Base-by-base conservation (phyloP, 257 asterid species). In the Capsicum chinense region DNA sequence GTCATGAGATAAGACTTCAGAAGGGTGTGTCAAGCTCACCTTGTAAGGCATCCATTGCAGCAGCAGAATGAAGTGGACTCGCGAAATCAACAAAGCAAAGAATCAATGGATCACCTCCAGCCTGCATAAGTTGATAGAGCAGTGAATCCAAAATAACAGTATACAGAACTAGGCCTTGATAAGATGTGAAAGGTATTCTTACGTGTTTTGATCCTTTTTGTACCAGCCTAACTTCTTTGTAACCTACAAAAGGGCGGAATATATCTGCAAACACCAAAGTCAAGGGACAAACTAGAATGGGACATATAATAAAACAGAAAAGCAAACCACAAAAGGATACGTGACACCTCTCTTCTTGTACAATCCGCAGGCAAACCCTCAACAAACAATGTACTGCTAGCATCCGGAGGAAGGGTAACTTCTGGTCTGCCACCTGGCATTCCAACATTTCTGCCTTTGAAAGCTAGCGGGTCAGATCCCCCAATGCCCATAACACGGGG, bases 181-280 rank as follows among this genome's bases (percentile, higher is more conserved):
- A 17, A 54, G 56, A 76, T 6, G 47, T 33, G 58, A 52, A 74
- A 74, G 47, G 80, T 12, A 85, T 68, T 42, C 95, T 89, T 90
- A 95, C 98, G 44, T 85, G 93, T 89, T 95, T 91, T 15, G 98
- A 89, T 67, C 90, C 98, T 83, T 91, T 93, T 21, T 93, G 90
- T 64, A 93, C 95, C 79, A 93, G 92, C 87, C 97, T 91, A 76
- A 92, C 94, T 91, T 92, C 98, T 85, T 88, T 91, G 85, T 92
- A 95, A 84, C 98, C 98, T 44, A 93, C 94, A 62, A 95, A 95
- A n/a, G 97, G 97, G 81, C 98, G 98, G 82, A 95, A 95, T 70
- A 95, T 91, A 88, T 94, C 98, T 94, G 91, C 87, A 83, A 83
- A 81, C 81, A 81, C 64, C 47, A 6, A 17, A 82, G 89, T 94